phyloP scores from a whole-genome alignment of 257 asterid species.

The Perilla frutescens region DNA sequence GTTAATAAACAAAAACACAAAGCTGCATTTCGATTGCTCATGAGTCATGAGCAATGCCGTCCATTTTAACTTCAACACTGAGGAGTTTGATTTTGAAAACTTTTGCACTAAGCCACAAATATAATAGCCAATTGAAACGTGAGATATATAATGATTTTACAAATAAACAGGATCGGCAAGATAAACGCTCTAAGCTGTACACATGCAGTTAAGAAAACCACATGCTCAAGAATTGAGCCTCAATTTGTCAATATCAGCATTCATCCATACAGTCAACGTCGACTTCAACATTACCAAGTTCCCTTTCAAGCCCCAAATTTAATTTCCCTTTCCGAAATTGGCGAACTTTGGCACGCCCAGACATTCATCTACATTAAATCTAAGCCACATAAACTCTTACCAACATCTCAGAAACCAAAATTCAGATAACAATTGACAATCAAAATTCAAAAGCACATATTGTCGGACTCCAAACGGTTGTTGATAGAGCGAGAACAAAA shows the following conservation, averaged over 20 bases:
- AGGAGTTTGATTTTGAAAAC: background rate
- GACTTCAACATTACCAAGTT: slow-evolving; percentile 5
- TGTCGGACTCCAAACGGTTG: background rate
- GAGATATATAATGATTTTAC: background rate
- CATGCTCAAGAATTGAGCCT: slow-evolving; percentile 18
- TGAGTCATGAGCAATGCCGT: background rate
- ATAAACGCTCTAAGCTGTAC: too few relatives aligned
- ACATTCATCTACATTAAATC: slow-evolving; percentile 20
- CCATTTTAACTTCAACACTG: background rate
- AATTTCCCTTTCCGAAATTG: slow-evolving; percentile 7
- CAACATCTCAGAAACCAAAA: background rate
- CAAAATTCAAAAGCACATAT: background rate
- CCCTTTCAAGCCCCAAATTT: background rate
- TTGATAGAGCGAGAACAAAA: background rate
- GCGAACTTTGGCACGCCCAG: background rate
- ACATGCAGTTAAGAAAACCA: too few relatives aligned
- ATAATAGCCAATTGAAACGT: background rate
- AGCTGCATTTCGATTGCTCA: background rate
- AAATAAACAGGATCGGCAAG: background rate
- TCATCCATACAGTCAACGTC: slow-evolving; percentile 10
- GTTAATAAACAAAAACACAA: slow-evolving; percentile 6
- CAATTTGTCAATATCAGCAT: slow-evolving; percentile 13
- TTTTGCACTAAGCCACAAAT: background rate
- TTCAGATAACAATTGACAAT: background rate
- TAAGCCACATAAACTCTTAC: slow-evolving; percentile 12